Evolutionary conservation across 1,284 basidiomycete species (phyloP).

Genomic region (Trametes sp.): DNA sequence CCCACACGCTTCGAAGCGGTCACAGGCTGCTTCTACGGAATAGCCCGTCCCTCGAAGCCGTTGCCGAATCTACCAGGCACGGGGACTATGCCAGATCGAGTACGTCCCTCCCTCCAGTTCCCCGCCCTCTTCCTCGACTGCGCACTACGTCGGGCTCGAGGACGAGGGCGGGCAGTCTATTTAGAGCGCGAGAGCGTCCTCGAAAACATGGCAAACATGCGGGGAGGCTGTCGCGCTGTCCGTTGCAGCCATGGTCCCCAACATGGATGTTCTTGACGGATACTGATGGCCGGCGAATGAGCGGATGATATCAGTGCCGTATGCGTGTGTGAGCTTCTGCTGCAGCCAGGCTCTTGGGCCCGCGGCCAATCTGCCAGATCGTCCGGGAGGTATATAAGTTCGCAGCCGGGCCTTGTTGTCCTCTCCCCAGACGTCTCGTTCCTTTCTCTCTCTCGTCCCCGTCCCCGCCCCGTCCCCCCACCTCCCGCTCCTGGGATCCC

Average conservation of each 20-base stretch:
- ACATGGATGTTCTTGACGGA: conserved; percentile 25
- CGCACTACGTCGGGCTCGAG: conserved; percentile 12
- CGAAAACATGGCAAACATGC: conserved; percentile 7
- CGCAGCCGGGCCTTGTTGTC: conserved; percentile 18
- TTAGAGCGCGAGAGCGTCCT: not conserved
- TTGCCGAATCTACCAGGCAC: conserved; percentile 27
- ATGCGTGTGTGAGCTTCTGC: conserved; percentile 23
- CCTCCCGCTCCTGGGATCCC: conserved; percentile 35
- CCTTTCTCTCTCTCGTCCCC: conserved; percentile 21
- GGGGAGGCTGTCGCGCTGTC: conserved; percentile 12
- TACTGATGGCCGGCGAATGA: conserved; percentile 32
- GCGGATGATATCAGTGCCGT: conserved; percentile 31
- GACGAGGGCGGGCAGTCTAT: conserved; percentile 3
- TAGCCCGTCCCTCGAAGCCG: conserved; percentile 11
- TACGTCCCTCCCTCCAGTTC: conserved; percentile 12
- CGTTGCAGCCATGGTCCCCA: conserved; percentile 22
- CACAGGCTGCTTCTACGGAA: conserved; percentile 20
- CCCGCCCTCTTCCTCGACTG: conserved; percentile 11
- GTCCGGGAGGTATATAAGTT: conserved; percentile 27
- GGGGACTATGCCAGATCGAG: conserved; percentile 22
- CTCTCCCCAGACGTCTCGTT: conserved; percentile 36
- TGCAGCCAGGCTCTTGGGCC: conserved; percentile 2
- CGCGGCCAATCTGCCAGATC: conserved; percentile 16
- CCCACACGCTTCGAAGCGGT: conserved; percentile 8
- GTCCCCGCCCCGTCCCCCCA: conserved; percentile 21